These are phyloP conservation scores for Diutina catenulata DNA, from an alignment of 1,139 yeast species.

Conservation along the genomic window DNA sequence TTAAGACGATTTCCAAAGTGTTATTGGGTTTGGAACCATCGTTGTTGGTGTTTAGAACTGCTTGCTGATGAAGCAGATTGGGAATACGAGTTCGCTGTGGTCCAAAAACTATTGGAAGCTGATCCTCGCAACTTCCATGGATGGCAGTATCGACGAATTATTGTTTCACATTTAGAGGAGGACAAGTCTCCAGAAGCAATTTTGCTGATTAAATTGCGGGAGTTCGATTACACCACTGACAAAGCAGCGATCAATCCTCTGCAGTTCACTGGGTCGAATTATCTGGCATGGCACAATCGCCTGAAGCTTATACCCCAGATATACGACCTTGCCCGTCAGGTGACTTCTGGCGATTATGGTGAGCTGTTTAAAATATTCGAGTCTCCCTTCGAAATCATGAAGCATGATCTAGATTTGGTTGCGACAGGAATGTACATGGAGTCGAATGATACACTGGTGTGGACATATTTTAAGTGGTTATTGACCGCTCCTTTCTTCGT, in stretches of 20 bases:
- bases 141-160: conserved; percentile 84
- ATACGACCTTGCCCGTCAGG: conserved; percentile 9
- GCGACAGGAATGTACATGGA: conserved; percentile 86
- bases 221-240: conserved; percentile 63
- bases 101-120: conserved; percentile 50
- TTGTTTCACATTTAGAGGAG: conserved; percentile 41
- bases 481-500: conserved; percentile 43
- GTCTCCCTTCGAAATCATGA: conserved; percentile 25
- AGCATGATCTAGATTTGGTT: conserved; percentile 53
- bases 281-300: conserved; percentile 94
- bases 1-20: conserved; percentile 70
- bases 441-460: conserved; percentile 86
- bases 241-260: conserved; percentile 9
- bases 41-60: conserved; percentile 67
- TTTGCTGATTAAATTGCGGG: conserved; percentile 27
- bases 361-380: not conserved
- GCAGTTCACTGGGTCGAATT: conserved; percentile 90
- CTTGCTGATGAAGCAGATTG: conserved; percentile 42
- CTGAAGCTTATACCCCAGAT: conserved; percentile 53
- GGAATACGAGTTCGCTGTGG: conserved; percentile 57
- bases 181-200: conserved; percentile 11
- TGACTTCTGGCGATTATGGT: conserved; percentile 9
- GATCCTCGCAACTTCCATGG: conserved; percentile 90
- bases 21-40: conserved; percentile 95
- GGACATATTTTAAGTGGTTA: conserved; percentile 86